Base-by-base conservation (phyloP, 169 alveolate species). In the Eimeria sp. region DNA sequence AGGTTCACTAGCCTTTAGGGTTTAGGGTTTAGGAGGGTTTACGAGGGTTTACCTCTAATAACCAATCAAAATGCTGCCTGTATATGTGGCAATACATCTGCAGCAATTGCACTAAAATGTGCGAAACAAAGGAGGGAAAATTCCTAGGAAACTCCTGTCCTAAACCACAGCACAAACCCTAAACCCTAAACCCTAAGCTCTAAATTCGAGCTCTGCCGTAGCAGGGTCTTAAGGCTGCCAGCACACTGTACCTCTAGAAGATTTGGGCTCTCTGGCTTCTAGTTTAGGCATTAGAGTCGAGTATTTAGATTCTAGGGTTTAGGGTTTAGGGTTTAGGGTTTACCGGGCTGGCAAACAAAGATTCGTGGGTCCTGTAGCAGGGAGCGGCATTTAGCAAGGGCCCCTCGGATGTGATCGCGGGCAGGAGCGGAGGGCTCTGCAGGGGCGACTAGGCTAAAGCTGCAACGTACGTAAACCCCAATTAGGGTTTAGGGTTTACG, bases 11-110 rank as follows among this genome's bases (percentile, higher is more conserved):
- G 47, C 49, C 25, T 30, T 9, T 5, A 70, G 61, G 4, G 61
- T 54, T 5, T 70, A 70, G 80, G 80, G 80, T 70, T 70, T 70
- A 70, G 80, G 80, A 70, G 80, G 80, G 80, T 70, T n/a, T n/a
- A 70, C 10, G 9, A 18, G 47, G 47, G 63, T 49, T 51, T 72
- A 89, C 95, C 89, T 70, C 89, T 10, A 57, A 58, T 20, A 89
- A 49, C 73, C 45, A 51, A 22, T 73, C 78, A 47, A 89, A 89
- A 57, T 89, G 95, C 22, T 89, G 89, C 13, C 89, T n/a, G 95
- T 89, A 89, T 86, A 89, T 58, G 57, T 89, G 95, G 80, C 80
- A 47, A 78, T 89, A 89, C 75, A 89, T 43, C 58, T 75, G 95
- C 61, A 89, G 43, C 61, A 89, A 75, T 49, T 75, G 95, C 1